A percentile compares a stretch with the other conserved stretches of the same genome.
Conservation (phyloP, 176 grass and related monocot genomes). For the Phoenix roebelenii region DNA sequence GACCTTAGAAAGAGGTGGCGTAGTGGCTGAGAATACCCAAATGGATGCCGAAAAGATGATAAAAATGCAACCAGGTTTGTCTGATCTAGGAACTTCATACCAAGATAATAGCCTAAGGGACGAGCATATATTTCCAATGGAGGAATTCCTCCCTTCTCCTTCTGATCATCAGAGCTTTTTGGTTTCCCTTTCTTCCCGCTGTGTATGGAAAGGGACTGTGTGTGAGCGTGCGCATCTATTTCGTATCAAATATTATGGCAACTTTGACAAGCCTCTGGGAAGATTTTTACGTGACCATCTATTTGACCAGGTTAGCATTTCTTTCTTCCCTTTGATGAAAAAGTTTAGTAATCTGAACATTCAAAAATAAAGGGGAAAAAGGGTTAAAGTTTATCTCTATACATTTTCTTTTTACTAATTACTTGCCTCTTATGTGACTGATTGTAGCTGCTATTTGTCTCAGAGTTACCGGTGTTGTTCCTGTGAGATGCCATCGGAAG, state of each 20-base stretch:
- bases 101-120: constrained; percentile 25
- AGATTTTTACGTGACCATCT: constrained; percentile 82
- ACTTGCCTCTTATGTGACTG: background rate
- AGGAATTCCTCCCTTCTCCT: constrained; percentile 62
- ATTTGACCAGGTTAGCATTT: constrained; percentile 82
- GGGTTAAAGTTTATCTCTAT: no score
- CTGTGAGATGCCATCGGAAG: constrained; percentile 85
- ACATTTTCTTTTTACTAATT: no score
- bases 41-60: constrained; percentile 12
- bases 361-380: background rate
- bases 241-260: constrained; percentile 94
- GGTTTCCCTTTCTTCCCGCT: constrained; percentile 84
- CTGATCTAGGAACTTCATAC: constrained; percentile 36
- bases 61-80: constrained; percentile 17
- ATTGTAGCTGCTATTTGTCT: constrained; percentile 19
- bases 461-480: constrained; percentile 62
- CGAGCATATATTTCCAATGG: constrained; percentile 29
- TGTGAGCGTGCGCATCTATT: constrained; percentile 84
- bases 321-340: no score
- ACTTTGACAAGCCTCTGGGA: constrained; percentile 85
- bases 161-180: constrained; percentile 98
- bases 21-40: constrained; percentile 12
- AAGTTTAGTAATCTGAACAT: no score
- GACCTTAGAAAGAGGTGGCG: constrained; percentile 11
- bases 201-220: constrained; percentile 69